Conservation (phyloP, 2,329 filamentous ascomycete genomes). For the Alternaria hordeiaustralica region DNA sequence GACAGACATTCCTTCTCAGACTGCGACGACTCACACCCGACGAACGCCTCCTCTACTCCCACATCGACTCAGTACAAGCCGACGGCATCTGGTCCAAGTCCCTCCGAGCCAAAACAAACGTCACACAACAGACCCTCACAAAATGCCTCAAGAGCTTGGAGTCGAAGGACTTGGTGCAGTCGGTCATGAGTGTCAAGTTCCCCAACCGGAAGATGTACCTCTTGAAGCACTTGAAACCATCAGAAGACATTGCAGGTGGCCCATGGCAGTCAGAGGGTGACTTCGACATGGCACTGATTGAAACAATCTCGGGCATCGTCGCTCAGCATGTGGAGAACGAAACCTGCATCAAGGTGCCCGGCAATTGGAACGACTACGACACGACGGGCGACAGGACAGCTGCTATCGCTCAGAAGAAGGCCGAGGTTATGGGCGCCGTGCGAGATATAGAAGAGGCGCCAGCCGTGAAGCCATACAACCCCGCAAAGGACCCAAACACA, state of each 20-base stretch:
- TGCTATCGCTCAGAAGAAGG: slow-evolving; percentile 46
- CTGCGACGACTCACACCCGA: slow-evolving; percentile 62
- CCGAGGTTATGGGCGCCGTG: slow-evolving; percentile 34
- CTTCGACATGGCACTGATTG: slow-evolving; percentile 87
- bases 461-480: slow-evolving; percentile 32
- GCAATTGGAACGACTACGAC: slow-evolving; percentile 50
- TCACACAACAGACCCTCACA: slow-evolving; percentile 83
- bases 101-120: slow-evolving; percentile 78
- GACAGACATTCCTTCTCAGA: slow-evolving; percentile 24
- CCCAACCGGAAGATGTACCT: slow-evolving; percentile 97
- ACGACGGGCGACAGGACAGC: slow-evolving; percentile 43
- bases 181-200: slow-evolving; percentile 90
- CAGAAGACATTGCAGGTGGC: slow-evolving; percentile 89
- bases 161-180: slow-evolving; percentile 79
- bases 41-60: slow-evolving; percentile 84
- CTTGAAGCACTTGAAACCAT: slow-evolving; percentile 81
- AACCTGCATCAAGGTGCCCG: slow-evolving; percentile 69
- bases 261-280: slow-evolving; percentile 94
- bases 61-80: slow-evolving; percentile 83
- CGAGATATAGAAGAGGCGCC: slow-evolving; percentile 45
- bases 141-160: slow-evolving; percentile 85
- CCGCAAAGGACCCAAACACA: slow-evolving; percentile 28
- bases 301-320: slow-evolving; percentile 74
- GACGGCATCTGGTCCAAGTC: slow-evolving; percentile 92
- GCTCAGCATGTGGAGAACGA: slow-evolving; percentile 74